Evolutionary conservation across 768 basidiomycete species (phyloP).

Genomic region (Cyclocybe cylindracea): DNA sequence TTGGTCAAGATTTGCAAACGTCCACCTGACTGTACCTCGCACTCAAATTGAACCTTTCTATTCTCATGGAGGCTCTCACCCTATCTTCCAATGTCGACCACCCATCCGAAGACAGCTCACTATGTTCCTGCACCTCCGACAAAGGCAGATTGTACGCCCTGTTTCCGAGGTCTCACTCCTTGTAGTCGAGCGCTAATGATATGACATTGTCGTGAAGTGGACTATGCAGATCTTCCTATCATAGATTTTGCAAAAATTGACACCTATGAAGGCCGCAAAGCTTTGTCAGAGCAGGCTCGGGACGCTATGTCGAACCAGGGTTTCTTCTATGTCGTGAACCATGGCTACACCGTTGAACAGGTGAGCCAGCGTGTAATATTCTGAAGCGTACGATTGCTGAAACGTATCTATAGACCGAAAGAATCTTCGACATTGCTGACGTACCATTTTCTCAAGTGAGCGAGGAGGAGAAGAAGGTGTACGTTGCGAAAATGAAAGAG

Average conservation of each 20-base stretch:
- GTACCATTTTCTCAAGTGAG: conserved; percentile 41
- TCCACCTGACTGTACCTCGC: no score
- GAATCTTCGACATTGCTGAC: conserved; percentile 52
- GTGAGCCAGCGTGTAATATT: conserved; percentile 18
- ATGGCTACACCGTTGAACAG: conserved; percentile 41
- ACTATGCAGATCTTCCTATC: conserved; percentile 49
- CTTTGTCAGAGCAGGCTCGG: conserved; percentile 39
- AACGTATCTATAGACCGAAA: conserved; percentile 33
- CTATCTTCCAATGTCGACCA: neutral
- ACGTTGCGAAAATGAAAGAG: conserved; percentile 38
- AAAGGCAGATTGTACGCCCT: conserved; percentile 14
- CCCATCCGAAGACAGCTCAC: conserved; percentile 13
- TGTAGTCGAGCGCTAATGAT: neutral
- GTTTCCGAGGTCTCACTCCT: neutral
- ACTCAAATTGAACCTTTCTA: no score
- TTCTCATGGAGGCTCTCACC: no score
- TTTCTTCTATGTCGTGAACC: conserved; percentile 52
- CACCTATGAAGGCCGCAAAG: conserved; percentile 36
- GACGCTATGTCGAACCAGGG: conserved; percentile 47
- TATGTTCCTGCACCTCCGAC: conserved; percentile 21
- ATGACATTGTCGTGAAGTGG: conserved; percentile 21
- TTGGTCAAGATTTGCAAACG: no score
- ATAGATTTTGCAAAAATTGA: conserved; percentile 48
- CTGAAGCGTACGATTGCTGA: neutral
- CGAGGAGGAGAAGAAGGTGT: conserved; percentile 42